A percentile compares a stretch with the other conserved stretches of the same genome.
These are phyloP conservation scores for Ophiostoma tasmaniense DNA, from an alignment of 2,329 filamentous ascomycete genomes.

Conservation along the genomic window DNA sequence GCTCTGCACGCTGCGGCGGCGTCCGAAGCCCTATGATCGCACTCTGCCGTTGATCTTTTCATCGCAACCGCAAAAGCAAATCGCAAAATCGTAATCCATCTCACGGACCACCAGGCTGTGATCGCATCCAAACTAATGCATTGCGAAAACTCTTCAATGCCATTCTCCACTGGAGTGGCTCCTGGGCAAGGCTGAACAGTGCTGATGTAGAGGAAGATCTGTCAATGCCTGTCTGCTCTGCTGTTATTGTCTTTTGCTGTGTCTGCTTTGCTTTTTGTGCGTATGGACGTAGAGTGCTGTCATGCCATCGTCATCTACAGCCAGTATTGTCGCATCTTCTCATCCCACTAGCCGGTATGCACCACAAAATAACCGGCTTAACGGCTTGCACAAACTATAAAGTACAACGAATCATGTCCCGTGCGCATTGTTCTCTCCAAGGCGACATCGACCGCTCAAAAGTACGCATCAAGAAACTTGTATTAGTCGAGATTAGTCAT, in stretches of 20 bases:
- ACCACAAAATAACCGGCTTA: background rate
- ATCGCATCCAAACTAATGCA: background rate
- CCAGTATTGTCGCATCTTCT: background rate
- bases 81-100: too few species aligned
- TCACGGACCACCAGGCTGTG: background rate
- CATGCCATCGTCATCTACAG: background rate
- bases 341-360: background rate
- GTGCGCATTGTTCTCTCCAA: background rate
- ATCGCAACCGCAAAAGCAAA: too few species aligned
- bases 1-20: background rate
- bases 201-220: background rate
- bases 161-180: background rate
- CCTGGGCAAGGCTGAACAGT: background rate
- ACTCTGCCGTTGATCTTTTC: background rate
- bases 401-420: background rate
- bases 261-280: background rate
- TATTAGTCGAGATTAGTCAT: background rate
- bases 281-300: background rate
- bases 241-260: background rate
- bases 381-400: background rate
- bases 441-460: background rate
- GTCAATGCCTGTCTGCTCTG: background rate
- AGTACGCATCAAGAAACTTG: background rate
- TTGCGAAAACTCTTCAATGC: background rate
- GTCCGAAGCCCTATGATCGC: conserved; percentile 3